phyloP scores from a whole-genome alignment of 2,329 filamentous ascomycete species.

The Alternaria ethzedia region DNA sequence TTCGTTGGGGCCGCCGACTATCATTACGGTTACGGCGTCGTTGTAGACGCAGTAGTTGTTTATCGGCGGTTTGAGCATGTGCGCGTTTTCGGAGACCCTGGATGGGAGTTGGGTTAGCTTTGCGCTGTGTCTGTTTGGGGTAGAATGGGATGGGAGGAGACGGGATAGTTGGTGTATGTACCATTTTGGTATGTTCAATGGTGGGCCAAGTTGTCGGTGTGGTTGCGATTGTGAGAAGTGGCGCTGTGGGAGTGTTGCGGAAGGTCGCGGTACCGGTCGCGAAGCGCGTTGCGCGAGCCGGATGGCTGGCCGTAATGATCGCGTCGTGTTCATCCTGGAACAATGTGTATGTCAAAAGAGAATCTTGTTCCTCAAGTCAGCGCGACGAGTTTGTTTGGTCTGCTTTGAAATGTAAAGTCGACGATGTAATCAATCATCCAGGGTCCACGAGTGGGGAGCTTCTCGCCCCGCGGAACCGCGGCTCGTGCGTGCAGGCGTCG shows the following conservation, averaged over 20 bases:
- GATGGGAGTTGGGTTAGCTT: not conserved
- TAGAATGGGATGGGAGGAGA: not conserved
- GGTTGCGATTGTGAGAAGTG: conserved; percentile 36
- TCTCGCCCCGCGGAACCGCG: conserved; percentile 16
- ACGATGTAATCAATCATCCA: conserved; percentile 5
- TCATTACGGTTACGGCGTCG: conserved; percentile 82
- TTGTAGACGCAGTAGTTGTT: conserved; percentile 99
- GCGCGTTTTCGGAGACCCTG: conserved; percentile 90
- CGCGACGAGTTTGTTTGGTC: not conserved
- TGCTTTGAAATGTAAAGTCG: conserved; percentile 1
- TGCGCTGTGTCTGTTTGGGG: not conserved
- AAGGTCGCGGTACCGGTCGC: conserved; percentile 14
- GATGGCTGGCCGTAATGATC: conserved; percentile 22
- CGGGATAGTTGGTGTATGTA: conserved; percentile 11
- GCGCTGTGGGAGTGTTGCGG: conserved; percentile 24
- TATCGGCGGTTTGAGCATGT: conserved; percentile 90
- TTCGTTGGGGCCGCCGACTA: conserved; percentile 94
- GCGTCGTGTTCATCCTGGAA: conserved; percentile 18
- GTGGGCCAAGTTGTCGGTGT: conserved; percentile 33
- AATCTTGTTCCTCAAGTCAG: not conserved
- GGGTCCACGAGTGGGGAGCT: conserved; percentile 8
- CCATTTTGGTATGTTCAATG: conserved; percentile 52
- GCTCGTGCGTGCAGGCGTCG: conserved; percentile 25
- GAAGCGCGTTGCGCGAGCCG: conserved; percentile 19
- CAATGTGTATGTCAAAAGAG: not conserved